These are phyloP conservation scores for Naganishia cerealis DNA, from an alignment of 1,284 basidiomycete species.

Conservation along the genomic window DNA sequence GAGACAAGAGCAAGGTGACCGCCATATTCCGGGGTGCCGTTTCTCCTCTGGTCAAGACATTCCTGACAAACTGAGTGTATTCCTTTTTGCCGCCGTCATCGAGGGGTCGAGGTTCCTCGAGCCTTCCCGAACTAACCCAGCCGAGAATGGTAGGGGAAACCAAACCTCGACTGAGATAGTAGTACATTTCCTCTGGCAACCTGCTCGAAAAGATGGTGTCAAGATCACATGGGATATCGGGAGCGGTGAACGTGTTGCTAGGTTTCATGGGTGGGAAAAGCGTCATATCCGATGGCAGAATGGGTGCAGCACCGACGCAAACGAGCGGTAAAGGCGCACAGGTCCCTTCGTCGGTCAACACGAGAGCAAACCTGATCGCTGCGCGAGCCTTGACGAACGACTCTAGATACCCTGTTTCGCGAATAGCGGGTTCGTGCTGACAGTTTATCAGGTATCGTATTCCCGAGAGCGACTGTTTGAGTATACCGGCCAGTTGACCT, in stretches of 20 bases:
- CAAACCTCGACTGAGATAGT: conserved; percentile 89
- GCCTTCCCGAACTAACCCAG: conserved; percentile 78
- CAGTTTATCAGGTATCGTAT: conserved; percentile 18
- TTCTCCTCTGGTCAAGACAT: conserved; percentile 87
- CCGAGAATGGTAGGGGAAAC: conserved; percentile 82
- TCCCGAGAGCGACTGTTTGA: conserved; percentile 17
- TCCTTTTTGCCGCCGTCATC: conserved; percentile 93
- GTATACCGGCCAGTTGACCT: conserved; percentile 66
- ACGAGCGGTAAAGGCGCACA: conserved; percentile 86
- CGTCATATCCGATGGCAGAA: conserved; percentile 12
- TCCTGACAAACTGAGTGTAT: conserved; percentile 90
- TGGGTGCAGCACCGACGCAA: conserved; percentile 12
- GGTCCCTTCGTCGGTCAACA: conserved; percentile 79
- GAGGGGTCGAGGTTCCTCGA: conserved; percentile 84
- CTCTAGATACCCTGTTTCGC: conserved; percentile 64
- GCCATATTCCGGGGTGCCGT: conserved; percentile 89
- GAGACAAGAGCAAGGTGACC: conserved; percentile 77
- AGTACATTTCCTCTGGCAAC: conserved; percentile 94
- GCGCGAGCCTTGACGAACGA: conserved; percentile 84
- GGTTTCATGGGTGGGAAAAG: conserved; percentile 54
- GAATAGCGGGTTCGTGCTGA: conserved; percentile 70
- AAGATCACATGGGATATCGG: conserved; percentile 85
- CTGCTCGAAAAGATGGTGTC: conserved; percentile 94
- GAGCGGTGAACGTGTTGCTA: conserved; percentile 67
- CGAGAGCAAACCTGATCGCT: conserved; percentile 89